A percentile compares a stretch with the other conserved stretches of the same genome.
Conservation (phyloP, 768 basidiomycete species). For the Psilocybe cyanescens region DNA sequence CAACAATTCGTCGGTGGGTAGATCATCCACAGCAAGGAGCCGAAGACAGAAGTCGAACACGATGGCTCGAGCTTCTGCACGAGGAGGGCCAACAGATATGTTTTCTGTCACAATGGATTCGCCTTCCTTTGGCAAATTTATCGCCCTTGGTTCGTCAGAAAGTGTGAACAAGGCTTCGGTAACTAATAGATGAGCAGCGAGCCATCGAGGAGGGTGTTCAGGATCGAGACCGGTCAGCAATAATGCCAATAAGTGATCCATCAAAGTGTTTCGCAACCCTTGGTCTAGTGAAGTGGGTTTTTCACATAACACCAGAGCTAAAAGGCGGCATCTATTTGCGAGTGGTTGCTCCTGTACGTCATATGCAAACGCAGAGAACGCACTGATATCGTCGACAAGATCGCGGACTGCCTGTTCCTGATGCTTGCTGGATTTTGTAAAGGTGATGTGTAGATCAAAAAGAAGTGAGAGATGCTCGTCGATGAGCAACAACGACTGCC, state of each 20-base stretch:
- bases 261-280: slow-evolving; percentile 57
- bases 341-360: slow-evolving; percentile 77
- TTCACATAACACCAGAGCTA: slow-evolving; percentile 84
- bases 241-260: slow-evolving; percentile 71
- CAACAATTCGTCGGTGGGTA: slow-evolving; percentile 82
- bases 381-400: slow-evolving; percentile 78
- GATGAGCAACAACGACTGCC: slow-evolving; percentile 75
- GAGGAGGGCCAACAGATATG: slow-evolving; percentile 62
- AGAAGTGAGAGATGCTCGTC: slow-evolving; percentile 88
- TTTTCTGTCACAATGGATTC: slow-evolving; percentile 59
- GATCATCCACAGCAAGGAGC: slow-evolving; percentile 63
- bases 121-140: slow-evolving; percentile 71
- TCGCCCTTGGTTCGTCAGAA: slow-evolving; percentile 70
- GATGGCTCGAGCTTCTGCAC: slow-evolving; percentile 60
- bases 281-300: slow-evolving; percentile 60
- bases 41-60: slow-evolving; percentile 80
- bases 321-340: slow-evolving; percentile 80
- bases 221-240: slow-evolving; percentile 61
- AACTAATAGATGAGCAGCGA: slow-evolving; percentile 83
- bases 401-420: slow-evolving; percentile 69
- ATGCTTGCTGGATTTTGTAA: slow-evolving; percentile 66
- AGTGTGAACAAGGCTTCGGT: slow-evolving; percentile 82
- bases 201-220: slow-evolving; percentile 83
- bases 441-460: slow-evolving; percentile 86
- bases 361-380: slow-evolving; percentile 65